These are phyloP conservation scores for Phalaenopsis equestris DNA, from an alignment of 106 monocot species.

Conservation along the genomic window DNA sequence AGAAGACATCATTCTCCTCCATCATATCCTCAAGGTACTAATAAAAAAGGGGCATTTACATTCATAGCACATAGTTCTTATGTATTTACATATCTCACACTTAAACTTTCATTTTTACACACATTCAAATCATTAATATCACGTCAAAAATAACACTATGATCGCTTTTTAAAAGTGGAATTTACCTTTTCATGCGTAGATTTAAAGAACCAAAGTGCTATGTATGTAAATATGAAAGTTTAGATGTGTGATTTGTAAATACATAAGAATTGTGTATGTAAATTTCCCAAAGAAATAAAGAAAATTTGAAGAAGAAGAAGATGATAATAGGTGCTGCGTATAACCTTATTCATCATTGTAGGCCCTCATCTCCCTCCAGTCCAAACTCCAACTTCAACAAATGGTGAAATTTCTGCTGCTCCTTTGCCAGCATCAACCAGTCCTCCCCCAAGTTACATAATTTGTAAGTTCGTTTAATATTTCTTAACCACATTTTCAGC, in stretches of 20 bases:
- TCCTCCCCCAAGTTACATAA: conserved; percentile 13
- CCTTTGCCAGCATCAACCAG: conserved; percentile 19
- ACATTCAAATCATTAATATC: too few relatives aligned
- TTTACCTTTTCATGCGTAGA: too few relatives aligned
- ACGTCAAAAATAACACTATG: too few relatives aligned
- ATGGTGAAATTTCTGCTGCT: conserved; percentile 14
- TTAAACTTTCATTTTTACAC: too few relatives aligned
- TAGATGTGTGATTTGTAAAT: too few relatives aligned
- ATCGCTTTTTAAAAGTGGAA: too few relatives aligned
- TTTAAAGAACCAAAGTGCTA: too few relatives aligned
- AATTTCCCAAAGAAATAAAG: too few relatives aligned
- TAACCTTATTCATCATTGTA: conserved; percentile 11
- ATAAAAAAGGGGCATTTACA: background rate
- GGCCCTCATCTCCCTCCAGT: conserved; percentile 22
- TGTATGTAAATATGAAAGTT: too few relatives aligned
- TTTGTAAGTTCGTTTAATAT: conserved; percentile 15
- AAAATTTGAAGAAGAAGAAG: background rate
- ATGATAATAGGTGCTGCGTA: background rate
- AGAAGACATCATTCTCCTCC: conserved; percentile 1
- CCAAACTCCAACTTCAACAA: conserved; percentile 27
- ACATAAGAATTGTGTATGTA: too few relatives aligned
- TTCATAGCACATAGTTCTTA: too few relatives aligned
- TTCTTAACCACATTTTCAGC: background rate
- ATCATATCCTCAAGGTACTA: background rate
- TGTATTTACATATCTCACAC: too few relatives aligned